Evolutionary conservation across 2,329 filamentous ascomycete genomes (phyloP), one percentile per base, ranked within the genome.

Genomic region (Diaporthe batatas): DNA sequence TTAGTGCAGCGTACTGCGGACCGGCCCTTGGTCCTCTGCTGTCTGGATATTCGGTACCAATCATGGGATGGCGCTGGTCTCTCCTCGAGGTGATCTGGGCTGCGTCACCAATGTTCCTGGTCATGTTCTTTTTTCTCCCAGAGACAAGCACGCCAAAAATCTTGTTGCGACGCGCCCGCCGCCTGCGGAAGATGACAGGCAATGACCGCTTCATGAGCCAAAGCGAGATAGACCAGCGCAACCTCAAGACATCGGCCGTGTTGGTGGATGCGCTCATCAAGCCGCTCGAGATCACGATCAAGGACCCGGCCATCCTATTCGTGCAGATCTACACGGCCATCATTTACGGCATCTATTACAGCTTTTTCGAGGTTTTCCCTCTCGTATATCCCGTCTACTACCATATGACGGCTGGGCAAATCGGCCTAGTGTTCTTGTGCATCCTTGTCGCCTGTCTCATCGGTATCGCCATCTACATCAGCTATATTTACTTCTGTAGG

Each of bases 311-410:
- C 16, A 86, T 92, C 75, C 79, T 90, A 73, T 91, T 92, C 79
- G 86, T 89, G 1, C 88, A 91, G 77, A 71, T 91, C 49, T 92
- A 92, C 80, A 89, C 87, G 3, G 87, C 86, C 70, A 85, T 92
- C 76, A 86, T 89, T 76, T 92, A 91, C 80, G 88, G 84, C 69
- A 90, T 89, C 78, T 90, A 90, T 82, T 90, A 90, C 77, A 86
- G 84, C 54, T 92, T 87, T 81, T 92, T 92, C 78, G 90, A 92
- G 77, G 88, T 88, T n/a, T 92, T 92, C 79, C 90, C 90, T 5
- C 82, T 91, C 18, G 89, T 92, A 71, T 93, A 91, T 79, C 84
- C 86, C 2, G 84, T 84, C 51, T 82, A 86, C 77, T 92, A 93
- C 80, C 80, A 82, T 78, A 91, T 93, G 86, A 87, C 84, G 73